phyloP scores from a whole-genome alignment of 495 filamentous ascomycete genomes.

The Clohesyomyces aquaticus region DNA sequence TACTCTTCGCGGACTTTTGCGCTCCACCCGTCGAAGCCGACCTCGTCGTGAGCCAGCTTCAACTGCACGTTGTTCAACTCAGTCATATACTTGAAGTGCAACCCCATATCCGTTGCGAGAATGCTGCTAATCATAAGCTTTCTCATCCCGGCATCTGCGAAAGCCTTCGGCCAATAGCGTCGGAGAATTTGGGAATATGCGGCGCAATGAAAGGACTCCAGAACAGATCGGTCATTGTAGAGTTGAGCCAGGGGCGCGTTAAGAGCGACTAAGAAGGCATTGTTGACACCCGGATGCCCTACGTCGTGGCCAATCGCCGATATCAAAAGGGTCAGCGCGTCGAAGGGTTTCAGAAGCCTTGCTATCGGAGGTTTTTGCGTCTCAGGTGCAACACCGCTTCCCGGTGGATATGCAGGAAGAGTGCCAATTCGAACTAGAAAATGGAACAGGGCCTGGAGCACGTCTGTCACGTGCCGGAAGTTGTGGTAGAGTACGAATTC shows the following conservation, averaged over 20 bases:
- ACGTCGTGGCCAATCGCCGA: slow-evolving; percentile 97
- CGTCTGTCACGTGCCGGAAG: slow-evolving; percentile 95
- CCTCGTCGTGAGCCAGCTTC: slow-evolving; percentile 66
- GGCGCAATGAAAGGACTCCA: slow-evolving; percentile 97
- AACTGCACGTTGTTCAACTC: slow-evolving; percentile 75
- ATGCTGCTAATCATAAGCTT: slow-evolving; percentile 94
- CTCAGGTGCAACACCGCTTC: slow-evolving; percentile 38
- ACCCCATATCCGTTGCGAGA: slow-evolving; percentile 92
- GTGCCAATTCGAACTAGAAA: slow-evolving; percentile 84
- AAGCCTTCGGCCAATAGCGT: slow-evolving; percentile 85
- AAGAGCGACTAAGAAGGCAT: slow-evolving; percentile 88
- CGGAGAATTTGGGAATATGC: slow-evolving; percentile 96
- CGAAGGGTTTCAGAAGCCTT: slow-evolving; percentile 74
- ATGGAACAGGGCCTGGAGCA: slow-evolving; percentile 89
- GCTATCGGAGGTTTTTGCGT: slow-evolving; percentile 62
- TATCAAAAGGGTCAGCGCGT: slow-evolving; percentile 85
- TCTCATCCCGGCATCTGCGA: slow-evolving; percentile 73
- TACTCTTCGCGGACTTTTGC: slow-evolving; percentile 70
- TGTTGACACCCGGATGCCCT: slow-evolving; percentile 97
- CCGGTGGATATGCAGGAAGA: slow-evolving; percentile 65
- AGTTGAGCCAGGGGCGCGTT: slow-evolving; percentile 96
- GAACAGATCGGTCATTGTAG: slow-evolving; percentile 95
- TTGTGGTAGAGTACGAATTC: slow-evolving; percentile 98
- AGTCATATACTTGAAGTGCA: slow-evolving; percentile 95
- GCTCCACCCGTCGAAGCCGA: slow-evolving; percentile 68